A percentile compares a stretch with the other conserved stretches of the same genome.
These are phyloP conservation scores for Thraustochytrium striatum DNA, from an alignment of 352 stramenopile genomes.

Conservation along the genomic window DNA sequence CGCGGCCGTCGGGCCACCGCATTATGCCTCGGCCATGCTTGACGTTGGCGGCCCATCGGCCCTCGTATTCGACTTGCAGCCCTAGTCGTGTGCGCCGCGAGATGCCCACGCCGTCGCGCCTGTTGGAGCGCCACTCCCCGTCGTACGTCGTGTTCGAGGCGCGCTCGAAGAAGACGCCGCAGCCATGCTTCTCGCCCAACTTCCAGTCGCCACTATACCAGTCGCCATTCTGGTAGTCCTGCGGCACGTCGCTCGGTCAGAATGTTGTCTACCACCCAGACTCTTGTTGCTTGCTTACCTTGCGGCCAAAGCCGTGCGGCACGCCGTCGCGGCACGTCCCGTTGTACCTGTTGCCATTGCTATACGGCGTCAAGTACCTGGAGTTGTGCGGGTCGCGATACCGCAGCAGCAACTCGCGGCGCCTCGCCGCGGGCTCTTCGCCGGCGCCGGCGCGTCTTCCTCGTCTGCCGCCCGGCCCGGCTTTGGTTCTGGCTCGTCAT, in stretches of 20 bases:
- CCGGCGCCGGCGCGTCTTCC: neutral
- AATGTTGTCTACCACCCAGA: neutral
- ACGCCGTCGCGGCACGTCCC: slow-evolving; percentile 1
- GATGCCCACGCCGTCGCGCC: neutral
- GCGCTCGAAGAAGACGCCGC: neutral
- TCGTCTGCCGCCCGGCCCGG: neutral
- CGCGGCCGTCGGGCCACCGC: slow-evolving; percentile 4
- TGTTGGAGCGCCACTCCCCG: slow-evolving; percentile 15
- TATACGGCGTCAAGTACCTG: neutral
- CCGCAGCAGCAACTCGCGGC: neutral
- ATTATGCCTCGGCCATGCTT: neutral
- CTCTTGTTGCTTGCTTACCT: slow-evolving; percentile 28
- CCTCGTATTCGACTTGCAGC: neutral
- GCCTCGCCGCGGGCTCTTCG: neutral
- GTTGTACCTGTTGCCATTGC: slow-evolving; percentile 5
- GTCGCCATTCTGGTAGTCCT: neutral
- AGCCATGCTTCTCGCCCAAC: slow-evolving; percentile 10
- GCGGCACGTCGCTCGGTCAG: neutral
- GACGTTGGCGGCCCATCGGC: neutral
- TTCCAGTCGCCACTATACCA: slow-evolving; percentile 42
- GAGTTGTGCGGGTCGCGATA: neutral
- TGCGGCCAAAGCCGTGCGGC: slow-evolving; percentile 34
- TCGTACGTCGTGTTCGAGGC: neutral
- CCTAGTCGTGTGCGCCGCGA: neutral
- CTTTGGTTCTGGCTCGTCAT: neutral